Evolutionary conservation across 1,284 basidiomycete species (phyloP).

Genomic region (Quambalaria eucalypti): DNA sequence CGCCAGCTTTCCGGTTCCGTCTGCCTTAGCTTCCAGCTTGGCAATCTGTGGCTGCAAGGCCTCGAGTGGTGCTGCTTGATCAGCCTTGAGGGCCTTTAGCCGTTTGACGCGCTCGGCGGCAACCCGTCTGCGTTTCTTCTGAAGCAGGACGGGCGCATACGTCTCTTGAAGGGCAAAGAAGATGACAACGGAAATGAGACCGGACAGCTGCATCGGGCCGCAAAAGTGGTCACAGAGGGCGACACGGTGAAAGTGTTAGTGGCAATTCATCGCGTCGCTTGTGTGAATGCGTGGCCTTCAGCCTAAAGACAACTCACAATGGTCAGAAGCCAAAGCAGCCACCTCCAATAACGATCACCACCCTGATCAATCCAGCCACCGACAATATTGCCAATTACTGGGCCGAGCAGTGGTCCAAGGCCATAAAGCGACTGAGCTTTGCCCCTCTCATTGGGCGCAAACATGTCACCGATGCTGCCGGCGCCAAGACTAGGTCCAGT

Average conservation of each 20-base stretch:
- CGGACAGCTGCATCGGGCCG: constrained; percentile 11
- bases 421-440: constrained; percentile 27
- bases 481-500: constrained; percentile 34
- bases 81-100: constrained; percentile 1
- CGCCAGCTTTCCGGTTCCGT: too few relatives aligned
- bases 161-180: constrained; percentile 24
- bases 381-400: constrained; percentile 28
- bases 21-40: neutral
- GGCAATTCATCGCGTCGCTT: too few relatives aligned
- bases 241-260: constrained; percentile 5
- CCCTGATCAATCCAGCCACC: constrained; percentile 28
- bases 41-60: neutral
- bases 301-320: constrained; percentile 13
- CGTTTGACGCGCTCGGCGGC: constrained; percentile 1
- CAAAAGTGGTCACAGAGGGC: constrained; percentile 1
- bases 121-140: constrained; percentile 11
- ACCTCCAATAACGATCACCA: constrained; percentile 18
- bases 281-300: neutral
- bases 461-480: constrained; percentile 38
- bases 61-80: neutral
- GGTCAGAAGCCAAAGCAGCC: constrained; percentile 28
- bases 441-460: constrained; percentile 25
- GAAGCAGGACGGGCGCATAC: constrained; percentile 28
- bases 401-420: constrained; percentile 31
- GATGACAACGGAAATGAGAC: constrained; percentile 8